Conservation (phyloP, 768 basidiomycete genomes). For the Lepiota brunneoincarnata region DNA sequence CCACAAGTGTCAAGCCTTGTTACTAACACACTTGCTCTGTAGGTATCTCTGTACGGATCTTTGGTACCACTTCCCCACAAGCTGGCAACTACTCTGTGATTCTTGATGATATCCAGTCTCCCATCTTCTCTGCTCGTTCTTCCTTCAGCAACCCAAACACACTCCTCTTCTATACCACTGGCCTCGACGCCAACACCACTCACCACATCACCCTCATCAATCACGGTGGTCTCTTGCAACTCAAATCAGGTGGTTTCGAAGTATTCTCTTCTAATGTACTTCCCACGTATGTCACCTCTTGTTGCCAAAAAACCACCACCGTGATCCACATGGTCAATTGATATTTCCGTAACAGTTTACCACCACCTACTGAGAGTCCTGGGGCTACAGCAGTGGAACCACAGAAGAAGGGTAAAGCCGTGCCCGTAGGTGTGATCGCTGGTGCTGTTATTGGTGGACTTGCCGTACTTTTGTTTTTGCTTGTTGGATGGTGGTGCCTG, state of each 20-base stretch:
- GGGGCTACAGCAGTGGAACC: too few species aligned
- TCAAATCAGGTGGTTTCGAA: conserved; percentile 49
- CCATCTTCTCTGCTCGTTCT: conserved; percentile 48
- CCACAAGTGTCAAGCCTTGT: background rate
- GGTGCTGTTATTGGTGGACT: conserved; percentile 41
- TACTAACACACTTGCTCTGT: background rate
- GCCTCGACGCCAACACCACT: conserved; percentile 44
- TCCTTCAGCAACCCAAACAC: conserved; percentile 49
- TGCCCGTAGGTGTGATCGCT: conserved; percentile 30
- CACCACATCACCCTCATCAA: conserved; percentile 61
- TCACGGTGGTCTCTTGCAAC: conserved; percentile 48
- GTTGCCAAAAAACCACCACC: too few species aligned
- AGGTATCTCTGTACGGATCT: conserved; percentile 64
- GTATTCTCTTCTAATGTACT: conserved; percentile 33
- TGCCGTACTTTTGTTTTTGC: conserved; percentile 23
- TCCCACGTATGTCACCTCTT: conserved; percentile 21
- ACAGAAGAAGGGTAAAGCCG: too few species aligned
- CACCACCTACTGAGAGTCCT: too few species aligned
- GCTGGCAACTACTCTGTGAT: conserved; percentile 59
- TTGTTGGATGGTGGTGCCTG: conserved; percentile 17
- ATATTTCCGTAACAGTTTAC: too few species aligned
- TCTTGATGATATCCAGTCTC: conserved; percentile 35
- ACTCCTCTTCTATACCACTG: conserved; percentile 62
- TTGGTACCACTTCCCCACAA: conserved; percentile 54
- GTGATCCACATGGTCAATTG: too few species aligned